Evolutionary conservation across 2,329 filamentous ascomycete genomes (phyloP).

Genomic region (Shiraia bambusicola): DNA sequence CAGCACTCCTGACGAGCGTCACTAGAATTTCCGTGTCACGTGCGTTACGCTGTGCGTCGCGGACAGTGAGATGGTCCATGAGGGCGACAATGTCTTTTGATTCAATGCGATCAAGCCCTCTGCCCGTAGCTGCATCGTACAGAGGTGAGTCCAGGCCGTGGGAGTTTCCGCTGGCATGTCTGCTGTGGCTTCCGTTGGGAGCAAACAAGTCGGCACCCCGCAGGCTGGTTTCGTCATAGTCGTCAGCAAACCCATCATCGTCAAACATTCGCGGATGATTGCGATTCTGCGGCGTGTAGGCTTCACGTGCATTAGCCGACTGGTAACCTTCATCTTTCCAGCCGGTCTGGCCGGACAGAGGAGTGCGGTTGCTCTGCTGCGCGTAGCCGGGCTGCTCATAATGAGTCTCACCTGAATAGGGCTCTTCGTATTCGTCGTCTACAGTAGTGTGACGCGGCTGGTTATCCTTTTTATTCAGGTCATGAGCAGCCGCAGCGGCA

Average conservation of each 20-base stretch:
- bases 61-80: constrained; percentile 98
- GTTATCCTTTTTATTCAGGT: constrained; percentile 29
- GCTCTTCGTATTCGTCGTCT: constrained; percentile 41
- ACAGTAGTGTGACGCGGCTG: constrained; percentile 39
- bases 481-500: constrained; percentile 55
- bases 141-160: constrained; percentile 87
- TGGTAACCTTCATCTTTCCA: constrained; percentile 85
- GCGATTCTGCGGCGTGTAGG: constrained; percentile 47
- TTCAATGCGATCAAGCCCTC: constrained; percentile 86
- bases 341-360: constrained; percentile 55
- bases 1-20: constrained; percentile 86
- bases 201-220: constrained; percentile 49
- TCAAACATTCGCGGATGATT: constrained; percentile 53
- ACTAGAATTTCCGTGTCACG: constrained; percentile 95
- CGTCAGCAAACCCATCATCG: constrained; percentile 58
- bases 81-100: constrained; percentile 95
- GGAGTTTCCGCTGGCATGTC: constrained; percentile 84
- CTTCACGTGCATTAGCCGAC: constrained; percentile 66
- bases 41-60: constrained; percentile 93
- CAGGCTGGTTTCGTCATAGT: constrained; percentile 49
- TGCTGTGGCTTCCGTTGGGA: constrained; percentile 52
- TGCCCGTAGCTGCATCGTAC: constrained; percentile 85
- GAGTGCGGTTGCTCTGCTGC: constrained; percentile 33
- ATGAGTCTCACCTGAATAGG: constrained; percentile 38
- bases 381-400: constrained; percentile 35